These are phyloP conservation scores for Phytophthora fragariae DNA, from an alignment of 352 stramenopile species.

Conservation along the genomic window DNA sequence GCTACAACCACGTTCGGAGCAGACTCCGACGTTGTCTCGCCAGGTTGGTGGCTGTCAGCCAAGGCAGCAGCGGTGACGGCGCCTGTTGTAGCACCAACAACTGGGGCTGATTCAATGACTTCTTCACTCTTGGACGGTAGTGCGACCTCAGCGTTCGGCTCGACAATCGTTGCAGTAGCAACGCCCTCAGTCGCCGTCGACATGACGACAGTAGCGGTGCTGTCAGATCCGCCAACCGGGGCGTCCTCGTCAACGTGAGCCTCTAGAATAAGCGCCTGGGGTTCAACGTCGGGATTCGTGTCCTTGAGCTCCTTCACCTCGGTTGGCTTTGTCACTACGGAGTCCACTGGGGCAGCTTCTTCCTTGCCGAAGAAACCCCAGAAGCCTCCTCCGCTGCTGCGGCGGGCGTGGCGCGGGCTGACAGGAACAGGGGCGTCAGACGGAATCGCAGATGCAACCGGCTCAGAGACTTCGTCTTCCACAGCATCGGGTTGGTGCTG, in stretches of 20 bases:
- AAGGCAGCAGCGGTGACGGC: not conserved
- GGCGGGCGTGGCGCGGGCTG: conserved; percentile 9
- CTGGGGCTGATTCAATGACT: not conserved
- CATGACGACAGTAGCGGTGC: not conserved
- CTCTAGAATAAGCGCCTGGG: not conserved
- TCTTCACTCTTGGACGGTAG: not conserved
- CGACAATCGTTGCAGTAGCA: not conserved
- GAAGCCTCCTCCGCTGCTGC: conserved; percentile 32
- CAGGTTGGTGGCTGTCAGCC: not conserved
- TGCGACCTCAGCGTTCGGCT: not conserved
- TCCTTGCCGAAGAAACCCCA: conserved; percentile 37
- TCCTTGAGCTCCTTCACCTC: not conserved
- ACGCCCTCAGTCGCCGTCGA: not conserved
- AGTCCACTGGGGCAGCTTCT: not conserved
- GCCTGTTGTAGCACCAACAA: not conserved
- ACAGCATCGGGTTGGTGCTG: not conserved
- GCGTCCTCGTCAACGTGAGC: not conserved
- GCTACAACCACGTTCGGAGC: not conserved
- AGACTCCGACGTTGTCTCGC: not conserved
- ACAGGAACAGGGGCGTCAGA: not conserved
- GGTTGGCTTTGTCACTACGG: not conserved
- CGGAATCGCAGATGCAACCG: not conserved
- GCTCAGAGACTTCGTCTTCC: not conserved
- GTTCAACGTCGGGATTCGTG: not conserved
- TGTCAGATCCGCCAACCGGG: not conserved